These are phyloP conservation scores for Hymenoscyphus repandus DNA, from an alignment of 2,329 filamentous ascomycete genomes.

Conservation along the genomic window DNA sequence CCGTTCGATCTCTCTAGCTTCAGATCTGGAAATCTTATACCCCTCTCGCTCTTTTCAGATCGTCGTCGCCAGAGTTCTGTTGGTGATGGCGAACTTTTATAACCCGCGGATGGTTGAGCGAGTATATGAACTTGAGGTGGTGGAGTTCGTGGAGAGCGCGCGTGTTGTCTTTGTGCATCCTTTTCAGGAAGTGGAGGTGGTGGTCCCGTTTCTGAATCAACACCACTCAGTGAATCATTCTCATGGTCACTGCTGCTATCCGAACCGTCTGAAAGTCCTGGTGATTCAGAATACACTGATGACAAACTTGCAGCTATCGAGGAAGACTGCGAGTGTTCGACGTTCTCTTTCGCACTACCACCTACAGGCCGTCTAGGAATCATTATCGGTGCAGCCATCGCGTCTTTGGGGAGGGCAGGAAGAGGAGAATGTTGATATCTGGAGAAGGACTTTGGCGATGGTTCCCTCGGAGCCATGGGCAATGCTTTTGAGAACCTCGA, in stretches of 20 bases:
- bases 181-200: conserved; percentile 23
- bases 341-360: conserved; percentile 4
- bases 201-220: conserved; percentile 19
- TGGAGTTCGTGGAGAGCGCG: conserved; percentile 7
- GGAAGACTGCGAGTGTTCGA: conserved; percentile 8
- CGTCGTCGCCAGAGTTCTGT: conserved; percentile 29
- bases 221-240: conserved; percentile 23
- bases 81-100: conserved; percentile 18
- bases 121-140: conserved; percentile 7
- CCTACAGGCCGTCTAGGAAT: conserved; percentile 28
- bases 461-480: conserved; percentile 16
- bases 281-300: conserved; percentile 25
- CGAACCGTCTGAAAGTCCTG: conserved; percentile 10
- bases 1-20: conserved; percentile 30
- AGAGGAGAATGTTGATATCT: conserved; percentile 17
- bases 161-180: conserved; percentile 13
- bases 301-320: conserved; percentile 20
- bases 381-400: conserved; percentile 11
- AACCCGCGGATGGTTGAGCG: conserved; percentile 17
- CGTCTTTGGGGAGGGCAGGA: conserved; percentile 19
- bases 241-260: conserved; percentile 18
- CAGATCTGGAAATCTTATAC: conserved; percentile 25
- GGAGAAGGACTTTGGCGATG: conserved; percentile 6
- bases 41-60: conserved; percentile 24
- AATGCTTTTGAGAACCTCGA: conserved; percentile 26